Evolutionary conservation across 208 protist species (phyloP).

Genomic region (Angomonas desouzai): DNA sequence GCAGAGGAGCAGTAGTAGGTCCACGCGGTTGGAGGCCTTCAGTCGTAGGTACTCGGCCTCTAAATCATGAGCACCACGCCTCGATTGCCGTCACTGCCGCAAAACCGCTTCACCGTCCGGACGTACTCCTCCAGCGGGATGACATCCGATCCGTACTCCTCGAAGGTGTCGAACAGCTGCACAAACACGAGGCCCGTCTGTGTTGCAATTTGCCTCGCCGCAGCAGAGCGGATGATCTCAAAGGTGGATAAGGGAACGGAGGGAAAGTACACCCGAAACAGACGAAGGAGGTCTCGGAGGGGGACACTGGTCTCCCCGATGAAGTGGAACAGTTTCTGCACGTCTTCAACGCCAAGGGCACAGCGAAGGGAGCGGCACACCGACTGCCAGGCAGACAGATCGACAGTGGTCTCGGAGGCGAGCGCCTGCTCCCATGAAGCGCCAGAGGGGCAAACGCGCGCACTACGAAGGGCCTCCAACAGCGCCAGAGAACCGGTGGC

Average conservation of each 20-base stretch:
- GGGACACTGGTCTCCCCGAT: background rate
- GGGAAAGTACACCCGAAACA: constrained; percentile 38
- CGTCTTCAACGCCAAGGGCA: background rate
- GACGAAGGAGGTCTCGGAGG: background rate
- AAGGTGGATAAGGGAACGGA: constrained; percentile 46
- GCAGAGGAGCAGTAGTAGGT: constrained; percentile 48
- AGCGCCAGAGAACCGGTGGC: constrained; percentile 52
- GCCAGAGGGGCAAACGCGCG: constrained; percentile 13
- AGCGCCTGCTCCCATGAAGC: background rate
- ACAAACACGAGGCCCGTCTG: constrained; percentile 32
- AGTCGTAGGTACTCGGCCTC: constrained; percentile 79
- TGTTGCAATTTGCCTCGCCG: constrained; percentile 8
- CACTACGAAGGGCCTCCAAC: constrained; percentile 21
- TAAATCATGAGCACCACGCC: constrained; percentile 30
- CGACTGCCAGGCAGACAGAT: constrained; percentile 12
- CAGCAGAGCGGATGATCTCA: constrained; percentile 33
- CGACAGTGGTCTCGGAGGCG: constrained; percentile 8
- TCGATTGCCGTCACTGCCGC: constrained; percentile 29
- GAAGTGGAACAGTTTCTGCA: background rate
- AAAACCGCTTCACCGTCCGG: constrained; percentile 27
- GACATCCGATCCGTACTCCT: constrained; percentile 26
- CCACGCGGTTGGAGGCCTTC: constrained; percentile 42
- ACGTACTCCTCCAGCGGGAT: constrained; percentile 56
- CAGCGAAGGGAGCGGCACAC: constrained; percentile 1
- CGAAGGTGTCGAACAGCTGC: constrained; percentile 38